phyloP scores from a whole-genome alignment of 306 rosid species.

The Corylus heterophylla region DNA sequence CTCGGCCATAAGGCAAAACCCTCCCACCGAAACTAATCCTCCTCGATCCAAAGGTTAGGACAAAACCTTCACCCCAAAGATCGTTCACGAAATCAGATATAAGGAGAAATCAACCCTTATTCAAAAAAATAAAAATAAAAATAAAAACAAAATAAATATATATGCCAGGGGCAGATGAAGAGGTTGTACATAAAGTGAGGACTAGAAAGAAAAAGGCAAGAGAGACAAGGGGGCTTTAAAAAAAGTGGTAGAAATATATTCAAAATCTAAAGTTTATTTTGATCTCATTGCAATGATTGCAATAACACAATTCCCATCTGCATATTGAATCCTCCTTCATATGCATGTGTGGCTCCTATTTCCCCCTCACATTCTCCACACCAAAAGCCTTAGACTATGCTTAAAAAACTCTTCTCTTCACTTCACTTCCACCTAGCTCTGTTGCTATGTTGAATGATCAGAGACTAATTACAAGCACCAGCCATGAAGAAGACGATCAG shows the following conservation, averaged over 20 bases:
- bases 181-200: background rate
- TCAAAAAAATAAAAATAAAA: too few species aligned
- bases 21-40: too few species aligned
- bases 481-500: conserved; percentile 31
- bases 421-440: background rate
- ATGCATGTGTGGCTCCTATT: conserved; percentile 17
- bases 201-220: background rate
- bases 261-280: background rate
- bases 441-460: conserved; percentile 54
- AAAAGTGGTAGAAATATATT: background rate
- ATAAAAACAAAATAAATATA: too few species aligned
- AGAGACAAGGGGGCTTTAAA: background rate
- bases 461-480: conserved; percentile 7
- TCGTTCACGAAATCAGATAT: too few species aligned
- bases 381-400: background rate
- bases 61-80: too few species aligned
- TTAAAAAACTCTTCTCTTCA: conserved; percentile 25
- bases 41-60: too few species aligned
- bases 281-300: background rate
- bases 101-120: too few species aligned
- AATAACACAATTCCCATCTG: background rate
- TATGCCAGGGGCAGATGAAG: background rate
- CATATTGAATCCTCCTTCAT: background rate
- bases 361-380: background rate
- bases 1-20: too few species aligned